Evolutionary conservation across 257 asterid genomes (phyloP).

Genomic region (Fraxinus cuspidata): DNA sequence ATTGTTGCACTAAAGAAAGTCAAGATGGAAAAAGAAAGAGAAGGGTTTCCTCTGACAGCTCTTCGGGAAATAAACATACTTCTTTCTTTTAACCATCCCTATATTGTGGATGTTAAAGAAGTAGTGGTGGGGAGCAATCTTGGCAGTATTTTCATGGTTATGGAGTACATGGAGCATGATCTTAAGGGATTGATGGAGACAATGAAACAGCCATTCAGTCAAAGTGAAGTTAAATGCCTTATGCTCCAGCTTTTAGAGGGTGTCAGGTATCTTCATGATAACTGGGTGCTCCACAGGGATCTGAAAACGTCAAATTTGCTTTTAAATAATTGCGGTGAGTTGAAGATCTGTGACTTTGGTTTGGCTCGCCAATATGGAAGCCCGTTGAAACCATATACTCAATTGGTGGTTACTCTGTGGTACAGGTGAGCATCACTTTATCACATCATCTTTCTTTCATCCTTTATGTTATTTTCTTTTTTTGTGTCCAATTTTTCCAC

Average conservation of each 20-base stretch:
- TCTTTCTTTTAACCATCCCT: constrained; percentile 76
- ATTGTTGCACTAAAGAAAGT: constrained; percentile 94
- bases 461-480: no score
- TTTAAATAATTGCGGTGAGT: constrained; percentile 76
- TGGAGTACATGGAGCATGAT: constrained; percentile 99
- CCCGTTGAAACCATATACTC: constrained; percentile 91
- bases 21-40: constrained; percentile 96
- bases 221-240: constrained; percentile 91
- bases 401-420: constrained; percentile 93
- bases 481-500: background rate
- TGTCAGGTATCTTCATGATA: constrained; percentile 83
- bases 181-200: constrained; percentile 88
- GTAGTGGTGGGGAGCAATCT: constrained; percentile 90
- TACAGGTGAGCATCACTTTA: constrained; percentile 65
- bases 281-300: constrained; percentile 95
- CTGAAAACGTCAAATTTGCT: constrained; percentile 88
- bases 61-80: constrained; percentile 89
- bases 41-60: constrained; percentile 91
- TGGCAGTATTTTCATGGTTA: constrained; percentile 90
- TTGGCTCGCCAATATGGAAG: constrained; percentile 95
- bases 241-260: constrained; percentile 93
- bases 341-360: constrained; percentile 95
- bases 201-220: constrained; percentile 85
- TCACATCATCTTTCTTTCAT: no score
- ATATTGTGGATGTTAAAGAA: constrained; percentile 91